Conservation (phyloP, 2,329 filamentous ascomycete genomes). For the Colletotrichum gigasporum region DNA sequence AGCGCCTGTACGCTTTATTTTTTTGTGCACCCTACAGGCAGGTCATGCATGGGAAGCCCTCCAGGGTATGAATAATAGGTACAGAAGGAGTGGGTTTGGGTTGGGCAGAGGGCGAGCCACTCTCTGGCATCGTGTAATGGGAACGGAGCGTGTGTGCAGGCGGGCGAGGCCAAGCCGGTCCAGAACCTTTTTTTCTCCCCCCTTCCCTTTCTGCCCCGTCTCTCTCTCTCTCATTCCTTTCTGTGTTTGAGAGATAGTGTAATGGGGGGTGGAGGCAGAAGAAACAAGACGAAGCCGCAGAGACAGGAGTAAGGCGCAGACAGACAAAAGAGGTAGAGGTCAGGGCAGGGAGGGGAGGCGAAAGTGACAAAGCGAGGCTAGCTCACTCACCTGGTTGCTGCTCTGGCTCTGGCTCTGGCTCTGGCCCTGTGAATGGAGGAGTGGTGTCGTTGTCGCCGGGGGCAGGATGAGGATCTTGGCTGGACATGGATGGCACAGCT, state of each 20-base stretch:
- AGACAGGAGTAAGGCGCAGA: not conserved
- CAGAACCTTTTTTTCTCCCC: slow-evolving; percentile 7
- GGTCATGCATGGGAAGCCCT: slow-evolving; percentile 11
- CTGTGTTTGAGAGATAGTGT: not conserved
- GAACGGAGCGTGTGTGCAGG: not conserved
- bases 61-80: slow-evolving; percentile 2
- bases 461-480: slow-evolving; percentile 8
- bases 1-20: not conserved
- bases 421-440: not conserved
- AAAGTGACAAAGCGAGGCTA: slow-evolving; percentile 15
- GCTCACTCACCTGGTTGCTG: too few species aligned
- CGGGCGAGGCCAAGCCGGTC: slow-evolving; percentile 17
- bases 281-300: not conserved
- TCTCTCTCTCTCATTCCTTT: not conserved
- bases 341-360: not conserved
- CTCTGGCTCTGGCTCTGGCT: not conserved
- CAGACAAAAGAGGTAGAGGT: not conserved
- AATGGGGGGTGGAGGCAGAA: slow-evolving; percentile 8
- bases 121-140: slow-evolving; percentile 15
- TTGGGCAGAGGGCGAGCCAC: slow-evolving; percentile 8
- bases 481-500: slow-evolving; percentile 6
- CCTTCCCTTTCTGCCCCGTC: not conserved
- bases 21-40: not conserved
- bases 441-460: slow-evolving; percentile 15
- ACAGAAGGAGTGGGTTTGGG: not conserved